Percentiles rank a stretch among this genome's conserved stretches.
phyloP scores from a whole-genome alignment of 257 asterid species.

The Cynanchum wilfordii region DNA sequence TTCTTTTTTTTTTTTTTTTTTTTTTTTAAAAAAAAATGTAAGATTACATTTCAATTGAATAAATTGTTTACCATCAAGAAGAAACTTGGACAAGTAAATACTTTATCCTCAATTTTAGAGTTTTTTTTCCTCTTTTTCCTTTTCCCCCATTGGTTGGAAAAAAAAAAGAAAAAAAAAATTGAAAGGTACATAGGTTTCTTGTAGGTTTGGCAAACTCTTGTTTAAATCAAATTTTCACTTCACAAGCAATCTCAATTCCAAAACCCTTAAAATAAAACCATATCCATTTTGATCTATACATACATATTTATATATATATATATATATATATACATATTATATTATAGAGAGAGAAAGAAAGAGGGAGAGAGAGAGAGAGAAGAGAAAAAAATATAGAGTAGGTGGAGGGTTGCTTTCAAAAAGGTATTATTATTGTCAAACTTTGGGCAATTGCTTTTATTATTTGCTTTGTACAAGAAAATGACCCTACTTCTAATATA shows the following conservation, averaged over 20 bases:
- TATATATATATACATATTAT: too few species aligned
- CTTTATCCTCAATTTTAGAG: not conserved
- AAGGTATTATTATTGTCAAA: slow-evolving; percentile 57
- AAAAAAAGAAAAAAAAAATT: not conserved
- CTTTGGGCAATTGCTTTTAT: slow-evolving; percentile 58
- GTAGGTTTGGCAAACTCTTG: slow-evolving; percentile 28
- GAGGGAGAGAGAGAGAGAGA: slow-evolving; percentile 4
- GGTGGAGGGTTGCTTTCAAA: slow-evolving; percentile 57
- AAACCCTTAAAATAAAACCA: not conserved
- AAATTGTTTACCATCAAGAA: not conserved
- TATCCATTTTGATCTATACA: slow-evolving; percentile 6
- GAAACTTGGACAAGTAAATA: not conserved
- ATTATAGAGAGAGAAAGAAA: slow-evolving; percentile 3
- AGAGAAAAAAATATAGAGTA: slow-evolving; percentile 11
- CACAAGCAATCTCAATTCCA: slow-evolving; percentile 35
- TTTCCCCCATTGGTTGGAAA: not conserved
- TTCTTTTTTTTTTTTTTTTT: too few species aligned
- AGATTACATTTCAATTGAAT: too few species aligned
- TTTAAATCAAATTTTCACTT: slow-evolving; percentile 18
- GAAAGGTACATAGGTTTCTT: slow-evolving; percentile 26
- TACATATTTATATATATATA: too few species aligned
- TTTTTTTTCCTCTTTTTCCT: not conserved
- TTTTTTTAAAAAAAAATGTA: too few species aligned
- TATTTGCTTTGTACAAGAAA: slow-evolving; percentile 39
- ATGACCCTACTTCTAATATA: slow-evolving; percentile 41